Base-by-base conservation (phyloP, 2,329 filamentous ascomycete species). In the Fusarium sp. region DNA sequence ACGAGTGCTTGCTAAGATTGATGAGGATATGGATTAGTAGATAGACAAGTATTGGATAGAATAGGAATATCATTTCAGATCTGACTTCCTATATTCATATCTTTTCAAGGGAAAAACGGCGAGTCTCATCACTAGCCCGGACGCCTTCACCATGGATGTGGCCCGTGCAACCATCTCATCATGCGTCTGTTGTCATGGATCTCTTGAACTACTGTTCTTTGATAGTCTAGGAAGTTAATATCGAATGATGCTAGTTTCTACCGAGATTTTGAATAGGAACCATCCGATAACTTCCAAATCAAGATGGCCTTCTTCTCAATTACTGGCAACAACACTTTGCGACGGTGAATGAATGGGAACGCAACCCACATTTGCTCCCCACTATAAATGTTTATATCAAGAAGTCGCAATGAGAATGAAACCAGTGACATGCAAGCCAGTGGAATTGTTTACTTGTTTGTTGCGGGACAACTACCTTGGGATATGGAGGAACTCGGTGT, bases 11-110 rank as follows among this genome's bases (percentile, higher is more conserved):
- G 11, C 18, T 54, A 8, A 7, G 4, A 4, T 48, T 48, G 23
- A 27, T 2, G 23, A 27, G 43, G 6, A 48, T 5, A 25, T 3
- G 8, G 5, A 27, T 16, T 27, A 10, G 18, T 48, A 18, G 8
- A 18, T 48, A 48, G 23, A 18, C 1, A 27, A 18, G 11, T 2
- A 2, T 39, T 39, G 2, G 43, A 6, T 25, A 25, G 8, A 27
- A 0, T 6, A 3, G 23, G 16, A 27, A 10, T 2, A 18, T 18
- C 1, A 1, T 48, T 48, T 18, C 14, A 18, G 5, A 1, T 48
- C 2, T 3, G 2, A 14, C 2, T 27, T 48, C 3, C 14, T 25
- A 0, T 6, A 18, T 27, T 6, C 14, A 27, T 18, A 8, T 10
- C 23, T 16, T 16, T 25, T 4, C 20, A 45, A 45, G 13, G 2